Evolutionary conservation across 768 basidiomycete species (phyloP), one percentile per base, ranked within the genome.

Genomic region (Lentinula detonsa): DNA sequence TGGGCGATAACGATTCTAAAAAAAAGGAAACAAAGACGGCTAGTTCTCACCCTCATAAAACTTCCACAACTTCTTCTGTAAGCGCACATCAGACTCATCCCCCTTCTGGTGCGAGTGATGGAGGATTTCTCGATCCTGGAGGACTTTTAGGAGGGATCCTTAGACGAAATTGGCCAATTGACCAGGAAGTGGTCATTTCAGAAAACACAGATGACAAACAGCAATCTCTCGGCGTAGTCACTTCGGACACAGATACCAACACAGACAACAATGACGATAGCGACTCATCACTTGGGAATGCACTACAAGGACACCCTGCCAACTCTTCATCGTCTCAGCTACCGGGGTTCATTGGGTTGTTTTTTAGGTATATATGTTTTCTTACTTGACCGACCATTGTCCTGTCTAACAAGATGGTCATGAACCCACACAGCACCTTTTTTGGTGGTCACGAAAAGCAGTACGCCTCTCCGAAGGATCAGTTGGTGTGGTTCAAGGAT

Each of bases 401-500:
- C 50, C 9, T 51, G 37, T 8, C 35, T 56, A 10, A 34, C n/a
- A 16, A 10, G 10, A 23, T 39, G 9, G 37, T 28, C 5, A 3
- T 48, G 23, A 15, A 28, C 34, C 34, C 8, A 49, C 4, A 33
- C 64, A 88, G 87, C 64, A 87, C 88, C 6, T 90, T 90, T 73
- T 92, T 92, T 65, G 91, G 90, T 10, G 91, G 90, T 0, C 89
- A 91, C 63, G 84, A 83, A 4, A 65, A 74, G 4, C 66, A 78
- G 46, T 92, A 83, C 67, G 88, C 87, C 15, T 86, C 88, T 16
- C 90, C 91, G 3, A 80, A 72, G 64, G 85, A 91, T 69, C 91
- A 92, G 69, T 85, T 85, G 64, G 78, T 81, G 1, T 91, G 87
- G 85, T 93, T 91, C 75, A 90, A 80, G 65, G 84, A 83, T 65